Evolutionary conservation across 2,329 filamentous ascomycete species (phyloP).

Genomic region (Aspergillus latus): DNA sequence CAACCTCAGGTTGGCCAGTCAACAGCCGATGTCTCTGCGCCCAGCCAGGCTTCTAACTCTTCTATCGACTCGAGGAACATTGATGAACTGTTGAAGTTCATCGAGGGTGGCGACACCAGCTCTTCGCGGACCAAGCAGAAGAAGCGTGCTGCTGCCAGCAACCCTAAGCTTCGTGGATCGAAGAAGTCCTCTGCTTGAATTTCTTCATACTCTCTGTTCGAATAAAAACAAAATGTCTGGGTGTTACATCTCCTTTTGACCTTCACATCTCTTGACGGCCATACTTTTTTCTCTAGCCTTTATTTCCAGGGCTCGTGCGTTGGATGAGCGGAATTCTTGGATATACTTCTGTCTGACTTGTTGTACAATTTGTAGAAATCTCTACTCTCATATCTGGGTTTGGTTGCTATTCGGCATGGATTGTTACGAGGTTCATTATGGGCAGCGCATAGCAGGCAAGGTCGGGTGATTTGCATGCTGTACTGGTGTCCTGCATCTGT

Average conservation of each 20-base stretch:
- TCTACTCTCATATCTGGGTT: slow-evolving; percentile 31
- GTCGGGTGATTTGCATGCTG: slow-evolving; percentile 31
- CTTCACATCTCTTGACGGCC: slow-evolving; percentile 31
- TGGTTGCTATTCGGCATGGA: slow-evolving; percentile 23
- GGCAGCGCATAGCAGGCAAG: slow-evolving; percentile 33
- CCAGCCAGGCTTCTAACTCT: slow-evolving; percentile 37
- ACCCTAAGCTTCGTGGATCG: slow-evolving; percentile 46
- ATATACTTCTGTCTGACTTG: slow-evolving; percentile 7
- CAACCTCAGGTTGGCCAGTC: slow-evolving; percentile 65
- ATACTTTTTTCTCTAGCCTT: slow-evolving; percentile 25
- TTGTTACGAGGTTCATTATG: slow-evolving; percentile 20
- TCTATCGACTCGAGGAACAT: slow-evolving; percentile 76
- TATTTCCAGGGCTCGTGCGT: slow-evolving; percentile 26
- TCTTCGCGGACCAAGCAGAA: slow-evolving; percentile 45
- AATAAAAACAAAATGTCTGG: slow-evolving; percentile 14
- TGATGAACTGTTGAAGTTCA: slow-evolving; percentile 90
- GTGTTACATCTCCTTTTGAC: slow-evolving; percentile 21
- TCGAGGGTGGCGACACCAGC: slow-evolving; percentile 66
- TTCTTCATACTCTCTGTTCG: slow-evolving; percentile 10
- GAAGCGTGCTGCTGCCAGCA: slow-evolving; percentile 44
- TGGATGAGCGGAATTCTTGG: slow-evolving; percentile 32
- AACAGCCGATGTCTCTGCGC: slow-evolving; percentile 49
- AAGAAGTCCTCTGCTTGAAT: slow-evolving; percentile 40
- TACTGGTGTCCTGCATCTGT: slow-evolving; percentile 21
- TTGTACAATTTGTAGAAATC: slow-evolving; percentile 32